Base-by-base conservation (phyloP, 306 rosid species). In the Aeschynomene evenia region DNA sequence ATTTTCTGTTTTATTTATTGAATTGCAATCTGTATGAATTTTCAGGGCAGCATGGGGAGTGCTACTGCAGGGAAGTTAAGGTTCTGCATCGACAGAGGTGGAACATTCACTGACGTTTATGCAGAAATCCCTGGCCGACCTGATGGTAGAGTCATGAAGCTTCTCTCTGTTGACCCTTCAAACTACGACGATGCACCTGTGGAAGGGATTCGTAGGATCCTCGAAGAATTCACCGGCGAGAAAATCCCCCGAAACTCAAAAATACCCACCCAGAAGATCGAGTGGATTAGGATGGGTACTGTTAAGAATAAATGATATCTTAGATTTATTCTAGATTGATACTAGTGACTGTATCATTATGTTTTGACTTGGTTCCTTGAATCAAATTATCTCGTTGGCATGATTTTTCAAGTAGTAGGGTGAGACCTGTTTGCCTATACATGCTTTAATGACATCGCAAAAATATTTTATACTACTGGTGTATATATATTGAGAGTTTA, bases 231-330 rank as follows among this genome's bases (percentile, higher is more conserved):
- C 64, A 77, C 71, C 0, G 86, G 94, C 16, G 66, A 85, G 67
- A 85, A 82, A 69, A 77, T 93, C 49, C 76, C 92, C 0, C 82
- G 97, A 45, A 66, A 64, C 72, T 77, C 78, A 0, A 90, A 88
- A 58, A 86, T 93, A 57, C 96, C 97, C 5, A 90, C 97, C 0
- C 89, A 86, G 73, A 90, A 82, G 79, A 90, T 93, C 24, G 98
- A 90, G 82, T 93, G 98, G 98, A 93, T 93, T 73, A 80, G 98
- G 77, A 93, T 93, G 97, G 98, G 98, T n/a, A n/a, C n/a, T n/a
- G n/a, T n/a, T n/a, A n/a, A n/a, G n/a, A n/a, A n/a, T n/a, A n/a
- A n/a, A n/a, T n/a, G n/a, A n/a, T n/a, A n/a, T n/a, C n/a, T n/a
- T n/a, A n/a, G n/a, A n/a, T n/a, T n/a, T n/a, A n/a, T n/a, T n/a